Evolutionary conservation across 176 grass and related monocot species (phyloP), one percentile per base, ranked within the genome.

Genomic region (Triticum timopheevii): DNA sequence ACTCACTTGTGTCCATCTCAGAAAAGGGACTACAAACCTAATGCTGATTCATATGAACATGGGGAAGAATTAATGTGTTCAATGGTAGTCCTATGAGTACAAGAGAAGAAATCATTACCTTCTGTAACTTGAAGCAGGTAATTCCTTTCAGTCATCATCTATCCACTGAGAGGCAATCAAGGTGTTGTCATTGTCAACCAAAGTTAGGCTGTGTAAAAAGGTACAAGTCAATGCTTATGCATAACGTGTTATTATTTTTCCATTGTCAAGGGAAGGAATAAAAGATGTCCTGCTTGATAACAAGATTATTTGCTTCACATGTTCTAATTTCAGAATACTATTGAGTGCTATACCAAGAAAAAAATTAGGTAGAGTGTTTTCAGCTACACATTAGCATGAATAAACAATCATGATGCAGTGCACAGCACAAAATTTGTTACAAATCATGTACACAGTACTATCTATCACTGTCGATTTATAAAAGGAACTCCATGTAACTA

Each of bases 131-230:
- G 52, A 52, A 52, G 24, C 27, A 39, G 5, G 15, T 62, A 10
- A 76, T 83, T 82, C 10, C 23, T 28, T 88, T 78, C 73, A 66
- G 56, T 75, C 44, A 27, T 35, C 12, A 0, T 83, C 86, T 68
- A 58, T 34, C 34, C 34, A 83, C 56, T 13, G 35, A 77, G 78
- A 25, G 28, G 36, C 17, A 49, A 54, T 71, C 22, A 70, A 78
- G 36, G 56, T 79, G 30, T 50, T 73, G 49, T 61, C 20, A 44
- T 62, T 63, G 34, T 45, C 63, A 45, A 84, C 13, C 15, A 64
- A 83, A 71, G 81, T 65, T 35, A 64, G 30, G 54, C 81, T 84
- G 73, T 76, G 73, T 76, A 79, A 87, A 67, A 22, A 1, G 44
- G n/a, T 40, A 19, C 20, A 5, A 70, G 42, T 65, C 31, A 54